phyloP scores from a whole-genome alignment of 768 basidiomycete genomes.

The Tephrocybe rancida region DNA sequence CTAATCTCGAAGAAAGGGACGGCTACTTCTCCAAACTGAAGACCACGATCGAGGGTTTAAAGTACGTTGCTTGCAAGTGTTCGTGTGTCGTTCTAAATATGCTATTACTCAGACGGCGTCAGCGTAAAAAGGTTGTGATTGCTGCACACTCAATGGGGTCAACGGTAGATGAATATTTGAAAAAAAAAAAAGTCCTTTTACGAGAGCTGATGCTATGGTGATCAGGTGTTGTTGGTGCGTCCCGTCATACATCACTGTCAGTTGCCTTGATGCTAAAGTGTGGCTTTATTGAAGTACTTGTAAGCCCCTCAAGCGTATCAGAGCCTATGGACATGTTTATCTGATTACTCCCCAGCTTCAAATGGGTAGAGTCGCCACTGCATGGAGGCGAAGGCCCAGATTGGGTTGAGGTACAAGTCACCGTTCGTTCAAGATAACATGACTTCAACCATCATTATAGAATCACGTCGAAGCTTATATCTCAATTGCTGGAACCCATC shows the following conservation, averaged over 20 bases:
- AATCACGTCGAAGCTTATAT: constrained; percentile 86
- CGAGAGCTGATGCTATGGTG: too few relatives aligned
- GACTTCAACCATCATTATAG: constrained; percentile 32
- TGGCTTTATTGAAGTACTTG: constrained; percentile 70
- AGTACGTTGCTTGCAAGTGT: constrained; percentile 49
- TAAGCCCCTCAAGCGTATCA: constrained; percentile 39
- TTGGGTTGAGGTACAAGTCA: constrained; percentile 82
- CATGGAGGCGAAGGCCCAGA: constrained; percentile 80
- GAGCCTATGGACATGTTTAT: not conserved
- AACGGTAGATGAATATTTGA: constrained; percentile 54
- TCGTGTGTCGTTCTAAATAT: not conserved
- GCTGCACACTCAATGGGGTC: constrained; percentile 88
- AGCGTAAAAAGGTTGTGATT: constrained; percentile 79
- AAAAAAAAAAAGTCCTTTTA: too few relatives aligned
- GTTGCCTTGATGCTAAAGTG: not conserved
- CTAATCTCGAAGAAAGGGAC: constrained; percentile 91
- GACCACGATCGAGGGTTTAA: constrained; percentile 77
- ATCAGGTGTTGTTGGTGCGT: constrained; percentile 55
- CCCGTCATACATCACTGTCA: not conserved
- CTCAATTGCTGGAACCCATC: constrained; percentile 83
- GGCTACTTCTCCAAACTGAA: constrained; percentile 88
- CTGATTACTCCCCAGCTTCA: constrained; percentile 56
- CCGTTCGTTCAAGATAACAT: not conserved
- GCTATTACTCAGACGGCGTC: constrained; percentile 51
- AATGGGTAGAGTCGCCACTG: constrained; percentile 92